phyloP scores from a whole-genome alignment of 2,329 filamentous ascomycete genomes.

The Chaetomiaceae sp. region DNA sequence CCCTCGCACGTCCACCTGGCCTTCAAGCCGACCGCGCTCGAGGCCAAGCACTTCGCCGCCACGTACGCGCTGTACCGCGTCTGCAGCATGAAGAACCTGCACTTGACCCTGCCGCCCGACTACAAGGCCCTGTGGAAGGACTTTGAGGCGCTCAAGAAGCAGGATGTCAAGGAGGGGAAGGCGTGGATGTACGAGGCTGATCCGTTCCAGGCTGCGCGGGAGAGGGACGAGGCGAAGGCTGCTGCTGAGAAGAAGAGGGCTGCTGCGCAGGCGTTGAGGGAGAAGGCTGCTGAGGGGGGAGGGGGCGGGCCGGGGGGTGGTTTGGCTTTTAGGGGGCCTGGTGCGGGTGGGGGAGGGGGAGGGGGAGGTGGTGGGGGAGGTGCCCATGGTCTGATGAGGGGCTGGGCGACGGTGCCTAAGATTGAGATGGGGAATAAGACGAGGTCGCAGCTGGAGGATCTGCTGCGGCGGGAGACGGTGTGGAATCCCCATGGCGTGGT shows the following conservation, averaged over 20 bases:
- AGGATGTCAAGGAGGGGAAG: constrained; percentile 72
- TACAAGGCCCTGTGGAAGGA: constrained; percentile 91
- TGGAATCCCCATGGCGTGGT: constrained; percentile 81
- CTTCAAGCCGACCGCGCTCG: constrained; percentile 71
- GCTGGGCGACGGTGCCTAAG: constrained; percentile 81
- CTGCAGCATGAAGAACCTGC: constrained; percentile 91
- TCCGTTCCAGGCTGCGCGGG: constrained; percentile 76
- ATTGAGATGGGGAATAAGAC: constrained; percentile 88
- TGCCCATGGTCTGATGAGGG: constrained; percentile 53
- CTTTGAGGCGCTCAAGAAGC: constrained; percentile 75
- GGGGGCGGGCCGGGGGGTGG: constrained; percentile 44
- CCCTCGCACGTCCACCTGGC: constrained; percentile 71
- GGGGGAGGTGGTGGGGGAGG: constrained; percentile 32
- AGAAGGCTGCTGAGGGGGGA: constrained; percentile 51
- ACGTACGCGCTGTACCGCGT: constrained; percentile 88
- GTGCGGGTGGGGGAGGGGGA: constrained; percentile 36
- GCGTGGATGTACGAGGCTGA: constrained; percentile 95
- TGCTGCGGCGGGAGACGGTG: constrained; percentile 70
- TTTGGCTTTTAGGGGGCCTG: constrained; percentile 42
- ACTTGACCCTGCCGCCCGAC: constrained; percentile 87
- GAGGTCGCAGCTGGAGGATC: constrained; percentile 69
- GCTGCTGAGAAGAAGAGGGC: constrained; percentile 73
- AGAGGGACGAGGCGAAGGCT: constrained; percentile 72
- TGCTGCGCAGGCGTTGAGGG: constrained; percentile 62
- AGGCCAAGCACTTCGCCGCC: constrained; percentile 89